Evolutionary conservation across 73 alveolate genomes (phyloP), one percentile per base, ranked within the genome.

Genomic region (Symbiodinium pilosum): DNA sequence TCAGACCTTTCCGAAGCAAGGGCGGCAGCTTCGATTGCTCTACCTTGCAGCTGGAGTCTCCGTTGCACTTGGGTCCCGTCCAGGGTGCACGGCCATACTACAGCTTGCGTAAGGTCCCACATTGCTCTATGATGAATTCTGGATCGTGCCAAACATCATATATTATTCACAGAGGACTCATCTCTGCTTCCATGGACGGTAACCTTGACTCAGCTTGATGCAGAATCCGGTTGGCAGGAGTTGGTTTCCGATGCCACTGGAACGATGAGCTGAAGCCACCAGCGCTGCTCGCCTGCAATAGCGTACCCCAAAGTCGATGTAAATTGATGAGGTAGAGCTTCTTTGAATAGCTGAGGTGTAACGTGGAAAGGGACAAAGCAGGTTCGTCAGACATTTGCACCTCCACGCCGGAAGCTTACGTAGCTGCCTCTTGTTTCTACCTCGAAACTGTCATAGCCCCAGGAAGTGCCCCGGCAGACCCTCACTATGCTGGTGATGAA

Each of bases 391-490:
- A 73, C 43, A 73, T 73, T 12, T 73, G 85, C 34, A 12, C 41
- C 14, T 28, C 85, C 7, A 24, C 85, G 85, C 43, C 85, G 7
- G 51, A 30, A n/a, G 30, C 85, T 26, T 14, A 73, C 34, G 38
- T 59, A 4, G 77, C 38, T 59, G 8, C 36, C 77, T 59, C 36
- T 4, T 16, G n/a, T 59, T 59, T 47, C 14, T 47, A 47, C 21
- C 6, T 47, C 59, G n/a, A n/a, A n/a, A n/a, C 11, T 28, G 40
- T 20, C 42, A 68, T 7, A 12, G 1, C 30, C 43, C 85, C 34
- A 73, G 85, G 85, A 73, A 73, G 85, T 73, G 85, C 28, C 85
- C 85, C 8, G 85, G 85, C n/a, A 34, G 44, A 1, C 85, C 85
- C 11, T 73, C 85, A 11, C 43, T 73, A n/a, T 73, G 85, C 44